Conservation (phyloP, 768 basidiomycete genomes). For the Coprinopsis cinerea region DNA sequence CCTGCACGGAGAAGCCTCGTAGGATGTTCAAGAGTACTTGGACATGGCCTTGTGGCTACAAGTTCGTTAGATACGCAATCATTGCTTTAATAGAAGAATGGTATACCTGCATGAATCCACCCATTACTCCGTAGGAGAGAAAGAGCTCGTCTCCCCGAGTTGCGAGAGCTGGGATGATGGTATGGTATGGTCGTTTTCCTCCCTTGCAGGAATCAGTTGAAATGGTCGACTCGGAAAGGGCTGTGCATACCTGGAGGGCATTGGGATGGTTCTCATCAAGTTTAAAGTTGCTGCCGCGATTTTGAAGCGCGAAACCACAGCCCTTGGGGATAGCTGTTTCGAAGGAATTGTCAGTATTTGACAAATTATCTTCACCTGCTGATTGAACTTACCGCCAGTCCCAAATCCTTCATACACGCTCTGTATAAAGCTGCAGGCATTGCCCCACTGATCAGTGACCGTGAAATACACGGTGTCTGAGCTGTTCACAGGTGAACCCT, state of each 20-base stretch:
- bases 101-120: constrained; percentile 77
- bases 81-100: neutral
- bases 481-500: constrained; percentile 37
- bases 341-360: constrained; percentile 1
- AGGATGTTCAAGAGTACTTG: constrained; percentile 91
- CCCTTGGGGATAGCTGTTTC: constrained; percentile 78
- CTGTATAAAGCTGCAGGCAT: constrained; percentile 85
- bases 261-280: constrained; percentile 83
- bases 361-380: neutral
- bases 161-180: constrained; percentile 89
- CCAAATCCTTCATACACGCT: constrained; percentile 91
- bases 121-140: constrained; percentile 89
- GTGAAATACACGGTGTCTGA: constrained; percentile 96
- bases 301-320: constrained; percentile 96
- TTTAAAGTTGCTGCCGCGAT: constrained; percentile 83
- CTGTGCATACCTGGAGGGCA: constrained; percentile 51
- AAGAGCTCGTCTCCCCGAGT: constrained; percentile 77
- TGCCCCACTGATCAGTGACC: constrained; percentile 82
- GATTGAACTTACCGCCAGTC: constrained; percentile 56
- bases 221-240: neutral
- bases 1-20: constrained; percentile 81
- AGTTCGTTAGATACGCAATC: neutral
- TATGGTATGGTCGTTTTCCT: constrained; percentile 84
- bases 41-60: constrained; percentile 89
- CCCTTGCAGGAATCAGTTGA: constrained; percentile 34